Conservation (phyloP, 768 basidiomycete genomes). For the Mrakia gelida region DNA sequence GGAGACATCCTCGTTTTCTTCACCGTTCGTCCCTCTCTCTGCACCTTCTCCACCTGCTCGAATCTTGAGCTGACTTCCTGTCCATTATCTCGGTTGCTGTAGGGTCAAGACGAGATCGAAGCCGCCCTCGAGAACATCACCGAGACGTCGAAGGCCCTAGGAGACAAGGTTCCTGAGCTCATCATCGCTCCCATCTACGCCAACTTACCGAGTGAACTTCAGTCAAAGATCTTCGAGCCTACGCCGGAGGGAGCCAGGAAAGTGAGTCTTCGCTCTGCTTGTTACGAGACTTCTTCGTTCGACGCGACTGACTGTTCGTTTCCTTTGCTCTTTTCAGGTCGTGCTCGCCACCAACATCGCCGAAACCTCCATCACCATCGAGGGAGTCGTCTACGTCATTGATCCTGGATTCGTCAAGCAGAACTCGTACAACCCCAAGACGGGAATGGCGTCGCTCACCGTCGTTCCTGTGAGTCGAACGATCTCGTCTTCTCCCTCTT, state of each 20-base stretch:
- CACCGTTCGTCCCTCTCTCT: constrained; percentile 56
- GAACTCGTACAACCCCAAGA: constrained; percentile 96
- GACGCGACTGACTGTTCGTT: neutral
- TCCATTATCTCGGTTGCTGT: neutral
- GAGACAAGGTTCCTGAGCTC: constrained; percentile 91
- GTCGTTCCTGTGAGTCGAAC: constrained; percentile 76
- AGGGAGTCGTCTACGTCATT: constrained; percentile 98
- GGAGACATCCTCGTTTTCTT: constrained; percentile 97
- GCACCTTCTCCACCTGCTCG: neutral
- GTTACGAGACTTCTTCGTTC: neutral
- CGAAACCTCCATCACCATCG: constrained; percentile 99
- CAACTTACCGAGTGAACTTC: constrained; percentile 98
- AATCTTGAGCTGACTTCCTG: neutral
- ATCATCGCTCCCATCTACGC: constrained; percentile 98
- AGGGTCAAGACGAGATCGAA: constrained; percentile 99
- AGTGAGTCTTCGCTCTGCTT: constrained; percentile 35
- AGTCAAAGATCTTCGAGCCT: constrained; percentile 98
- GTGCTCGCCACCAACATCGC: constrained; percentile 98
- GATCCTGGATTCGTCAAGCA: constrained; percentile 99
- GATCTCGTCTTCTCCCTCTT: neutral
- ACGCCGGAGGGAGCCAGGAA: constrained; percentile 95
- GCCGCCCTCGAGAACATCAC: constrained; percentile 92
- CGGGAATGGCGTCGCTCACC: constrained; percentile 94
- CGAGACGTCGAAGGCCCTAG: constrained; percentile 89
- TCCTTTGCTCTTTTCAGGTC: constrained; percentile 48